Conservation (phyloP, 139 green algal genomes). For the Picochlorum sp. region DNA sequence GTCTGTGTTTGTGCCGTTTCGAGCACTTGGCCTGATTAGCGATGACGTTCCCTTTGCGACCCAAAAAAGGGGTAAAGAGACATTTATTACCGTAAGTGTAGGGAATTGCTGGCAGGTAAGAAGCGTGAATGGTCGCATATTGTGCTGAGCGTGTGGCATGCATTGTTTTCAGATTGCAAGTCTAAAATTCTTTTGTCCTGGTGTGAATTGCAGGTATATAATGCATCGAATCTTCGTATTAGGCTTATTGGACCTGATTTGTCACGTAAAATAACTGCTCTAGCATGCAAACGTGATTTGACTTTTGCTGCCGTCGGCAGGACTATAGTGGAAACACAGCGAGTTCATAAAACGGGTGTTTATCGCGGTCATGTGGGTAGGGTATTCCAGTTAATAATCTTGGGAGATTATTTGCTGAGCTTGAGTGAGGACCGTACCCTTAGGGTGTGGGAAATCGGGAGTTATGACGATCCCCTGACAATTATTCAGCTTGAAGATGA, state of each 20-base stretch:
- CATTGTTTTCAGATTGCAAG: not conserved
- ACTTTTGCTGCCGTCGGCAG: slow-evolving; percentile 72
- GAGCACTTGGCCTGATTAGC: slow-evolving; percentile 82
- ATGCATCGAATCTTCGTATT: slow-evolving; percentile 69
- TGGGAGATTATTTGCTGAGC: slow-evolving; percentile 72
- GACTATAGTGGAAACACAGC: slow-evolving; percentile 58
- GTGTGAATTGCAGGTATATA: slow-evolving; percentile 62
- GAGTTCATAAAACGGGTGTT: slow-evolving; percentile 38
- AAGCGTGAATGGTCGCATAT: not conserved
- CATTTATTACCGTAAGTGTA: slow-evolving; percentile 75
- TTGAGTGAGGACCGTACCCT: slow-evolving; percentile 51
- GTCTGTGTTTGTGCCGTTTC: slow-evolving; percentile 15
- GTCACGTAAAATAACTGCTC: slow-evolving; percentile 42
- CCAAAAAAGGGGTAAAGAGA: slow-evolving; percentile 63
- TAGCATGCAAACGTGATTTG: slow-evolving; percentile 64
- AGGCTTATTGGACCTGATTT: slow-evolving; percentile 75
- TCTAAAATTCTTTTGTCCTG: not conserved
- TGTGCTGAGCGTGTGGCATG: not conserved
- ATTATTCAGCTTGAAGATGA: slow-evolving; percentile 17
- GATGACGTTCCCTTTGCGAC: slow-evolving; percentile 75
- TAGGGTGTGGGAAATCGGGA: slow-evolving; percentile 57
- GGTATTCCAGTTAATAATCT: slow-evolving; percentile 59
- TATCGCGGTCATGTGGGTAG: slow-evolving; percentile 24
- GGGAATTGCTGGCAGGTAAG: slow-evolving; percentile 87
- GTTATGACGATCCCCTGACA: slow-evolving; percentile 35